Percentiles rank a stretch among this genome's conserved stretches.
phyloP scores from a whole-genome alignment of 768 basidiomycete species.

The Leccinum disarticulatum region DNA sequence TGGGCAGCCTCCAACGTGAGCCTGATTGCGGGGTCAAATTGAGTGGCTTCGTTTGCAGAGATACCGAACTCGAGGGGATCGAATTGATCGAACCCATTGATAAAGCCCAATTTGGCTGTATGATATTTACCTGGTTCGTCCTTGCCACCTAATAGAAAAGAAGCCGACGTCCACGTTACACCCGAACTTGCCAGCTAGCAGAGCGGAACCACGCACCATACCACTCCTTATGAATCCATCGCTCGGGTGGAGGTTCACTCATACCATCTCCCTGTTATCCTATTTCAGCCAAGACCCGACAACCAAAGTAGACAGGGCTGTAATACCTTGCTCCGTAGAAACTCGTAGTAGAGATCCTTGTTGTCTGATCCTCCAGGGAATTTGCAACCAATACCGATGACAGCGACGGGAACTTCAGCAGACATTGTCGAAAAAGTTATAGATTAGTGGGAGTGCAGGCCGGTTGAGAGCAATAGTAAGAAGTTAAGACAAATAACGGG shows the following conservation, averaged over 20 bases:
- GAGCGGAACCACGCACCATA: conserved; percentile 22
- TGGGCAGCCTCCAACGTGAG: too few species aligned
- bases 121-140: conserved; percentile 34
- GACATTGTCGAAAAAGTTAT: conserved; percentile 23
- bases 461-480: not conserved
- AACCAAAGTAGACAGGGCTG: not conserved
- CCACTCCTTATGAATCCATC: conserved; percentile 34
- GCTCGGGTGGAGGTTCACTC: conserved; percentile 24
- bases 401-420: conserved; percentile 28
- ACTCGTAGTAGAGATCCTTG: conserved; percentile 31
- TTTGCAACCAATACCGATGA: conserved; percentile 35
- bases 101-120: conserved; percentile 27
- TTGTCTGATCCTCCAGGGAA: conserved; percentile 35
- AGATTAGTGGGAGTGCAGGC: not conserved
- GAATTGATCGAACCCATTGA: too few species aligned
- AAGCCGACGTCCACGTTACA: not conserved
- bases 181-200: not conserved
- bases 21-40: too few species aligned
- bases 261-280: conserved; percentile 32
- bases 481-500: not conserved
- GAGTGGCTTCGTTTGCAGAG: too few species aligned
- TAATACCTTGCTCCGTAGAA: conserved; percentile 32
- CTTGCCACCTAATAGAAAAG: conserved; percentile 22
- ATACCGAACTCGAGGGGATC: too few species aligned
- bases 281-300: not conserved